phyloP scores from a whole-genome alignment of 1,284 basidiomycete genomes.

The Ganoderma sinense region DNA sequence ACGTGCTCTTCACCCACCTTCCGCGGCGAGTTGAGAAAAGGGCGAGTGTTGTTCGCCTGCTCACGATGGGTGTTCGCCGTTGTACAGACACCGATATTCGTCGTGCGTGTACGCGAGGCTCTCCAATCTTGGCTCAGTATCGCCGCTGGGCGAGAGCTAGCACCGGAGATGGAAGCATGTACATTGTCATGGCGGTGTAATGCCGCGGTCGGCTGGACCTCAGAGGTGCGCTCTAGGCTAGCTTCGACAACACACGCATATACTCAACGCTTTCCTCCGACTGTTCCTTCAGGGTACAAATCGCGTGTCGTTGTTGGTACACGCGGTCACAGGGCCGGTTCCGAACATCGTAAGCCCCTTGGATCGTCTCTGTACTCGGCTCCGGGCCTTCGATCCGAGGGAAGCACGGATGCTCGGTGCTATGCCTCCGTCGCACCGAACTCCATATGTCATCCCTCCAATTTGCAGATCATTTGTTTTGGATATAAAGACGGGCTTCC shows the following conservation, averaged over 20 bases:
- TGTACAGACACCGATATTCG: background rate
- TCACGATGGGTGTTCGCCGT: background rate
- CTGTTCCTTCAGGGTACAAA: background rate
- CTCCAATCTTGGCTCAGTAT: background rate
- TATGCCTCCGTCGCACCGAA: slow-evolving; percentile 23
- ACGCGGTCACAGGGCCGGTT: background rate
- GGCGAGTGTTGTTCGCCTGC: background rate
- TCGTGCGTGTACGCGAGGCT: background rate
- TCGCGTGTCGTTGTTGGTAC: background rate
- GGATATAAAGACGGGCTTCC: slow-evolving; percentile 24
- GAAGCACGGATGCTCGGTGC: slow-evolving; percentile 16
- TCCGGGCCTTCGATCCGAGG: slow-evolving; percentile 17
- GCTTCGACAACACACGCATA: background rate
- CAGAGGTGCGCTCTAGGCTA: background rate
- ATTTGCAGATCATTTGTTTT: slow-evolving; percentile 29
- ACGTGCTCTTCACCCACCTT: background rate
- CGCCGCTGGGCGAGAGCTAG: background rate
- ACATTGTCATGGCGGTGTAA: background rate
- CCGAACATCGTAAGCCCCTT: background rate
- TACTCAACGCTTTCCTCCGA: slow-evolving; percentile 1
- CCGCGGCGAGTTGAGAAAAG: background rate
- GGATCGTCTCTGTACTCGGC: slow-evolving; percentile 10
- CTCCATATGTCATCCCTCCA: slow-evolving; percentile 8
- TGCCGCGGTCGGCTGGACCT: background rate
- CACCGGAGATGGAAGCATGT: too few species aligned